Evolutionary conservation across 2,329 filamentous ascomycete species (phyloP).

Genomic region (Phialocephala sp.): DNA sequence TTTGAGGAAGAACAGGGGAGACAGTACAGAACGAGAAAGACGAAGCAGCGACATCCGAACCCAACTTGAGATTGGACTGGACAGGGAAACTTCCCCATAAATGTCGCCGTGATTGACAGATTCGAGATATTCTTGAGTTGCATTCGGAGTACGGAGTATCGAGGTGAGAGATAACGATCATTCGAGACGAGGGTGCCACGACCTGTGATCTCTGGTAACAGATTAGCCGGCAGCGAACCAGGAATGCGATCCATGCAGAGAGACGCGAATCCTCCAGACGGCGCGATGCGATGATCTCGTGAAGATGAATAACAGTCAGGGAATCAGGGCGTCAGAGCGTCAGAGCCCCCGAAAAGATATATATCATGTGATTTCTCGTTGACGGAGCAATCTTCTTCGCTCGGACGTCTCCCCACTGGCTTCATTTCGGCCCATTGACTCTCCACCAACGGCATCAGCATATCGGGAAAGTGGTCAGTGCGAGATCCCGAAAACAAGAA

Average conservation of each 20-base stretch:
- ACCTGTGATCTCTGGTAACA: neutral
- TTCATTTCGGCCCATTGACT: no score
- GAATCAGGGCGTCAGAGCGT: no score
- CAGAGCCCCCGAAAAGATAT: neutral
- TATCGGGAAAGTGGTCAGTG: no score
- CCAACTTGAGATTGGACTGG: no score
- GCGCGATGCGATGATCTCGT: neutral
- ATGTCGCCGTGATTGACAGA: neutral
- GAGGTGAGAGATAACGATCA: neutral
- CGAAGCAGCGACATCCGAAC: no score
- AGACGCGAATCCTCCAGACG: neutral
- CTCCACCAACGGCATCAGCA: no score
- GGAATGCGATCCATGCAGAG: neutral
- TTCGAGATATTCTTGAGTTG: neutral
- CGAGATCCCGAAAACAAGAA: no score
- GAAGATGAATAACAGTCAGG: no score
- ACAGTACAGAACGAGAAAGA: neutral
- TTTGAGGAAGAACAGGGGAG: neutral
- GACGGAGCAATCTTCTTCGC: no score
- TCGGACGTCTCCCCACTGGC: no score
- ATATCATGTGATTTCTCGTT: no score
- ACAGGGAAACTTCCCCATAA: neutral
- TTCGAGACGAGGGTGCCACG: conserved; percentile 3
- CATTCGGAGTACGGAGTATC: neutral
- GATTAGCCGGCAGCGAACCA: neutral